These are phyloP conservation scores for Maudiozyma serrabonitensis DNA, from an alignment of 805 yeast genomes.

Conservation along the genomic window DNA sequence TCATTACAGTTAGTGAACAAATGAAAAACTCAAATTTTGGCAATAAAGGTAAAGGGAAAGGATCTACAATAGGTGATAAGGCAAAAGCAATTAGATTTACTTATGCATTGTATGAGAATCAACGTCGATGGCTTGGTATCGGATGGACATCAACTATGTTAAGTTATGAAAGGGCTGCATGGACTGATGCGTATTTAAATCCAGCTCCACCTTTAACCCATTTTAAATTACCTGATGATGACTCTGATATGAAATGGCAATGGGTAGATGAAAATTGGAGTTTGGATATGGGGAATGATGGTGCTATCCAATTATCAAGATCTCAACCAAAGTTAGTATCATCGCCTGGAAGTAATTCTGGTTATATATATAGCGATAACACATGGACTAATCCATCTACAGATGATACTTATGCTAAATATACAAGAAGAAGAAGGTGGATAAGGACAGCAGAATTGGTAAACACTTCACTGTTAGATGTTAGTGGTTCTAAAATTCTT, in stretches of 20 bases:
- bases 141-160: constrained; percentile 94
- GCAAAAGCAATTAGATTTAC: constrained; percentile 62
- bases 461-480: constrained; percentile 8
- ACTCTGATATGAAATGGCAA: constrained; percentile 67
- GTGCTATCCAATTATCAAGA: constrained; percentile 63
- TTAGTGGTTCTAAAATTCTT: not conserved
- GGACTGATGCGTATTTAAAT: constrained; percentile 94
- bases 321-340: constrained; percentile 45
- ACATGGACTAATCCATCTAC: constrained; percentile 89
- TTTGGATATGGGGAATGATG: constrained; percentile 80
- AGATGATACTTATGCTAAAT: constrained; percentile 80
- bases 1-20: constrained; percentile 33
- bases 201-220: constrained; percentile 69
- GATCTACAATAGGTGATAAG: constrained; percentile 26
- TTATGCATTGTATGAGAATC: constrained; percentile 87
- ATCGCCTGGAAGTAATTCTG: constrained; percentile 72
- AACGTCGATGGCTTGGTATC: constrained; percentile 93
- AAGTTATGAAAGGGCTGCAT: constrained; percentile 87
- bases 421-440: constrained; percentile 94
- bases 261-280: constrained; percentile 95
- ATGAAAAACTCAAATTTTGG: constrained; percentile 21
- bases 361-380: constrained; percentile 81
- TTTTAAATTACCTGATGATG: constrained; percentile 73
- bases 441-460: constrained; percentile 85
- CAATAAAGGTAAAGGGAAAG: constrained; percentile 12